These are phyloP conservation scores for Cryptosporidium felis DNA, from an alignment of 169 alveolate genomes.

Conservation along the genomic window DNA sequence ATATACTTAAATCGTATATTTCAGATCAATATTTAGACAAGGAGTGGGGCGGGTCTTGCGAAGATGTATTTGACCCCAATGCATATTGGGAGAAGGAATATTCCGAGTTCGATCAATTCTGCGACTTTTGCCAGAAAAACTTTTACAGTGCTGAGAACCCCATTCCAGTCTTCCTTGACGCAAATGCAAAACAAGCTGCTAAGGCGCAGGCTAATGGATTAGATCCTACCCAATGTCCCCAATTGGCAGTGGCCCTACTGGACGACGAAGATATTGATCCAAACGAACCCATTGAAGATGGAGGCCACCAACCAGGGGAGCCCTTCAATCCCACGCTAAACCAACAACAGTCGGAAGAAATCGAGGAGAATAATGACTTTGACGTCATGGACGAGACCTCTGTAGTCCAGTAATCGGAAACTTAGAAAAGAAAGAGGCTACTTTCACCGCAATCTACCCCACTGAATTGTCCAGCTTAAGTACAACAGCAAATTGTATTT, in stretches of 20 bases:
- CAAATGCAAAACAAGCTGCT: background rate
- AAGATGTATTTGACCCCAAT: conserved; percentile 54
- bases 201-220: background rate
- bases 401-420: background rate
- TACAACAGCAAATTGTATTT: no score
- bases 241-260: conserved; percentile 37
- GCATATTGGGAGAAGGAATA: conserved; percentile 53
- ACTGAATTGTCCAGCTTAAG: no score
- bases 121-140: conserved; percentile 55
- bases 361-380: conserved; percentile 53
- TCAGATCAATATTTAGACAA: conserved; percentile 26
- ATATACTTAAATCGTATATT: background rate
- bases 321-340: conserved; percentile 2
- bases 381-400: conserved; percentile 54
- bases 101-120: conserved; percentile 28
- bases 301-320: conserved; percentile 70
- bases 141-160: conserved; percentile 38
- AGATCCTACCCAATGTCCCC: background rate
- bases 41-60: conserved; percentile 68
- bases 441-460: background rate
- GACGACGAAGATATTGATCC: conserved; percentile 70
- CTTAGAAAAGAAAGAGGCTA: background rate
- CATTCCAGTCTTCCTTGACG: conserved; percentile 41
- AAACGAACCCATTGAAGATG: conserved; percentile 63
- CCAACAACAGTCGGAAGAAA: conserved; percentile 57